Conservation (phyloP, 192 early-diverging fungal species). For the Coemansia sp. region DNA sequence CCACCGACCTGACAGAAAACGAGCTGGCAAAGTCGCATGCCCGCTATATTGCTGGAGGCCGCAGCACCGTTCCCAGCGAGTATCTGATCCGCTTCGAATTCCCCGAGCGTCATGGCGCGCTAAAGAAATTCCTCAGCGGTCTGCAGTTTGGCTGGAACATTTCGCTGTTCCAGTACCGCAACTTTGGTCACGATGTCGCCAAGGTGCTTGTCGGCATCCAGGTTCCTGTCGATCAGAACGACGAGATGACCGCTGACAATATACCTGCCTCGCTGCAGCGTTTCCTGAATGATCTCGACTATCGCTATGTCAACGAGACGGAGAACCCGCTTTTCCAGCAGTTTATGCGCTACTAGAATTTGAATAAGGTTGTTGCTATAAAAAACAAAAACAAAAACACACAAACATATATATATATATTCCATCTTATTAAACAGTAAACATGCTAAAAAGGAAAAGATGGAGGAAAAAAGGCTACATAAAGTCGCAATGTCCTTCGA, state of each 20-base stretch:
- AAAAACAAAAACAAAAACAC: neutral
- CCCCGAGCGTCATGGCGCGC: constrained; percentile 91
- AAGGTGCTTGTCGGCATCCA: constrained; percentile 93
- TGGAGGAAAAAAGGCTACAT: constrained; percentile 17
- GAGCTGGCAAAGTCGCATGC: constrained; percentile 97
- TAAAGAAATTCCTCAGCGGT: constrained; percentile 79
- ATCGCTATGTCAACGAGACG: constrained; percentile 91
- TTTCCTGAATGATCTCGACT: constrained; percentile 81
- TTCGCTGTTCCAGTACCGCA: constrained; percentile 94
- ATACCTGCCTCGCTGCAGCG: constrained; percentile 60
- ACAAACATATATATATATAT: neutral
- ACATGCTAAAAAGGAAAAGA: too few relatives aligned
- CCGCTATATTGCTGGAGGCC: constrained; percentile 88
- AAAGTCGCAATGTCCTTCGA: constrained; percentile 56
- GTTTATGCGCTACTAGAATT: constrained; percentile 59
- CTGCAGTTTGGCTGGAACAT: constrained; percentile 73
- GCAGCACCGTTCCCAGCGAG: constrained; percentile 77
- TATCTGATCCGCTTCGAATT: constrained; percentile 93
- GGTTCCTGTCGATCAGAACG: constrained; percentile 66
- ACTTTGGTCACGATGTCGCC: constrained; percentile 94
- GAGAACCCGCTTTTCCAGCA: constrained; percentile 85
- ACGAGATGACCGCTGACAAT: constrained; percentile 20
- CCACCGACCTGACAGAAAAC: constrained; percentile 84
- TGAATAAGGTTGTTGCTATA: neutral
- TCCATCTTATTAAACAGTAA: too few relatives aligned